Base-by-base conservation (phyloP, 495 filamentous ascomycete species). In the Peziza echinospora region DNA sequence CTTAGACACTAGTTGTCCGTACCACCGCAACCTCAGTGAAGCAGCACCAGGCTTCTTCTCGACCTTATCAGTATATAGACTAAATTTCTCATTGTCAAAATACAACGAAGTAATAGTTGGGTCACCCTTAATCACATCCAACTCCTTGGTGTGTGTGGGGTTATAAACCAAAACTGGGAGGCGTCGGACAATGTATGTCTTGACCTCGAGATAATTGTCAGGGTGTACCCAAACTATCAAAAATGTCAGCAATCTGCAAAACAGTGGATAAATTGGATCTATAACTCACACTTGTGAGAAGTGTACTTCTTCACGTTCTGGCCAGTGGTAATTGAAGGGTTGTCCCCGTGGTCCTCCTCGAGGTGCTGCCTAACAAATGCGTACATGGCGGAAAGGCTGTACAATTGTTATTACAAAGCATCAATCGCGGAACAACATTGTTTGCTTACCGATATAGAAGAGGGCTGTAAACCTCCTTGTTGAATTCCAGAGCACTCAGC, bases 71-170 rank as follows among this genome's bases (percentile, higher is more conserved):
- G 71, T 75, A 62, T 97, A 97, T 26, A 93, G 69, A 28, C 75
- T 67, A 60, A 97, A 94, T 42, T 77, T 73, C 21, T 76, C 63
- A 58, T 76, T 91, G 60, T 96, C 89, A 60, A 96, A 96, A 63
- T 97, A 97, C 23, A 97, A 70, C 17, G 85, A 93, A 19, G 84
- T 96, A 56, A 97, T 81, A 24, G 80, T 82, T 2, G 91, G 89
- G 57, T 96, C 87, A 28, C 76, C 71, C 49, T 82, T 74, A 16
- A 71, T 69, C 51, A 77, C 76, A 45, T 82, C 77, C 23, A 82
- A 73, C 50, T 83, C 68, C 51, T 84, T 87, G 2, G 82, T 77
- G 37, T 78, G 75, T 45, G 77, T 72, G 34, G 89, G 78, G 57
- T 89, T 94, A 62, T 93, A 97, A 26, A 97, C 77, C 9, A 97